Evolutionary conservation across 371 early-diverging fungal genomes (phyloP), one percentile per base, ranked within the genome.

Genomic region (Mortierella sp.): DNA sequence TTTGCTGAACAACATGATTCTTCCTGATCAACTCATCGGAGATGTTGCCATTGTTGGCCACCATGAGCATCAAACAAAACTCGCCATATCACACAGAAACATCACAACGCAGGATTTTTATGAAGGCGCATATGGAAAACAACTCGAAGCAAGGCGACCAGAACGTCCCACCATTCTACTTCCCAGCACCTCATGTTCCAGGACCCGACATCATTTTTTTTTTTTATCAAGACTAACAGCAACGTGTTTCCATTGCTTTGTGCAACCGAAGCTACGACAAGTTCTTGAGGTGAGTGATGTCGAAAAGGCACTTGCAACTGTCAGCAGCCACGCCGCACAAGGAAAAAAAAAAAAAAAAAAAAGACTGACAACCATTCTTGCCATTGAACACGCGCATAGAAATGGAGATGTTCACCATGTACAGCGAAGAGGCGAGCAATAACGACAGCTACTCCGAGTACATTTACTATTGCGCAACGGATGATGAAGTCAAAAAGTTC

Each of bases 401-500:
- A 59, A 56, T 76, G 8, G 76, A 76, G 23, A 28, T 64, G 8
- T 60, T 67, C 49, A 49, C 57, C 12, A 65, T 76, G 66, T 52
- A 58, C 1, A 56, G 48, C 9, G 27, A 51, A 14, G 56, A 57
- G 9, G 58, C 65, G 1, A 65, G 65, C 26, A 76, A 76, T n/a
- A n/a, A n/a, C n/a, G n/a, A n/a, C n/a, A n/a, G n/a, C 52, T 61
- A 62, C 24, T 61, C 76, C 0, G 76, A 76, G 48, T 76, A 64
- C 27, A 65, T 76, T 28, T 76, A 76, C 34, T 76, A 76, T 24
- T 69, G 69, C 8, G 76, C 76, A 8, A 65, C 31, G 21, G 76
- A 76, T n/a, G 65, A 69, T 38, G 62, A 69, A 13, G 76, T 70
- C 2, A 70, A 76, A n/a, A 21, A 58, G 18, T 76, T 69, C 52